Percentiles rank a stretch among this genome's conserved stretches.
Conservation (phyloP, 2,329 filamentous ascomycete species). For the Furcasterigmium furcatum region DNA sequence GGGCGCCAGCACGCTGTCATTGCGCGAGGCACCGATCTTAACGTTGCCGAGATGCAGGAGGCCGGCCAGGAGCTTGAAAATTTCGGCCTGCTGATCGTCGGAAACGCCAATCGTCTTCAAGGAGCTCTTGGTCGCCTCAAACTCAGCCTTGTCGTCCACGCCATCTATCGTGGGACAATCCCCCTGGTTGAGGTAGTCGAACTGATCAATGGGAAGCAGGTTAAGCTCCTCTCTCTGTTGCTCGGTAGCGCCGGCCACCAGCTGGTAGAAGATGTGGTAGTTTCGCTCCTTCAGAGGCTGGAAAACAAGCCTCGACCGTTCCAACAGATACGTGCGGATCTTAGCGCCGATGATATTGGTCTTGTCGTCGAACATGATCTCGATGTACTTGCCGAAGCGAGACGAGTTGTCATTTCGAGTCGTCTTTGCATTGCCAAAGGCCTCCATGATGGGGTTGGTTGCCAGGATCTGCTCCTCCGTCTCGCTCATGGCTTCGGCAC, state of each 20-base stretch:
- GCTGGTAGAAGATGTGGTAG: constrained; percentile 98
- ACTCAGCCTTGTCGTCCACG: constrained; percentile 93
- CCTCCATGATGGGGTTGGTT: constrained; percentile 99
- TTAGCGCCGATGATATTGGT: constrained; percentile 97
- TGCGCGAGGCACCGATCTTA: constrained; percentile 88
- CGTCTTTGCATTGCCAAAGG: constrained; percentile 99
- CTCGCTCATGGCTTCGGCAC: constrained; percentile 84
- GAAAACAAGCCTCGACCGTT: constrained; percentile 93
- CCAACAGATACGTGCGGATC: constrained; percentile 92
- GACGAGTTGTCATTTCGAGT: constrained; percentile 99
- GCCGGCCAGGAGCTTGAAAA: constrained; percentile 88
- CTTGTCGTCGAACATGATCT: constrained; percentile 96
- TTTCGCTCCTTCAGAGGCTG: constrained; percentile 97
- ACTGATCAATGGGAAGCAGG: constrained; percentile 81
- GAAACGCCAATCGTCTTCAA: constrained; percentile 84
- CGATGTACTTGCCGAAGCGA: constrained; percentile 98
- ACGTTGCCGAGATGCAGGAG: constrained; percentile 93
- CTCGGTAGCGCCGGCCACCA: constrained; percentile 88
- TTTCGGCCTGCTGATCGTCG: constrained; percentile 70
- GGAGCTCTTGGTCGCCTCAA: constrained; percentile 81
- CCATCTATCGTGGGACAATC: constrained; percentile 88
- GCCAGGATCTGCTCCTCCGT: constrained; percentile 98
- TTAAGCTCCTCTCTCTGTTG: constrained; percentile 76
- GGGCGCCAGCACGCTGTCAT: constrained; percentile 78
- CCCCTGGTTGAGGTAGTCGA: constrained; percentile 95